Evolutionary conservation across 2,329 filamentous ascomycete genomes (phyloP).

Genomic region (Neofusicoccum parvum): DNA sequence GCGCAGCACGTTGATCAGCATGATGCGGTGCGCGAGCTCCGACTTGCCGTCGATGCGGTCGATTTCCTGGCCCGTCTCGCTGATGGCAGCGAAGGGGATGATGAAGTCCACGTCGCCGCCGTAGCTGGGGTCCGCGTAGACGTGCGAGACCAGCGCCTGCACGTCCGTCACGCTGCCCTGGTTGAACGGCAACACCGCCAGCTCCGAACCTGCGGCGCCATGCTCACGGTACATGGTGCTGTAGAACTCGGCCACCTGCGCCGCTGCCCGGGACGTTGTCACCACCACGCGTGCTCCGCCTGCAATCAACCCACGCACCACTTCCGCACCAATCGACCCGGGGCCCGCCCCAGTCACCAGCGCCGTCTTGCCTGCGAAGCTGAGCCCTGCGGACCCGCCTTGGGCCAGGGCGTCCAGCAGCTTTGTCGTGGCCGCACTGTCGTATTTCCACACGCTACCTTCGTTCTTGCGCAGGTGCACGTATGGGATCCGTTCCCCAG

Average conservation of each 20-base stretch:
- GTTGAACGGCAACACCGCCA: conserved; percentile 46
- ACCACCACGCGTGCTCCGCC: conserved; percentile 45
- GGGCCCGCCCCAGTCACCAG: conserved; percentile 43
- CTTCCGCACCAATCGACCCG: conserved; percentile 39
- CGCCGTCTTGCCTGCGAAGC: conserved; percentile 34
- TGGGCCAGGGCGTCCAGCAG: background rate
- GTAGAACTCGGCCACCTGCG: conserved; percentile 34
- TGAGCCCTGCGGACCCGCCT: background rate
- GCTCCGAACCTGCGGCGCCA: conserved; percentile 36
- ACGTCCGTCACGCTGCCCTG: conserved; percentile 45
- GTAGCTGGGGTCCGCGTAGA: conserved; percentile 37
- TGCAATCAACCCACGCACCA: conserved; percentile 35
- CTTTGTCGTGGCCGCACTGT: too few species aligned
- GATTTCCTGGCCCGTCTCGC: too few species aligned
- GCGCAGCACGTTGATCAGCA: too few species aligned
- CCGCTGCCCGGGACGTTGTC: conserved; percentile 41
- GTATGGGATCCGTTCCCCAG: too few species aligned
- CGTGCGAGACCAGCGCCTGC: conserved; percentile 40
- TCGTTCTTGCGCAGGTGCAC: too few species aligned
- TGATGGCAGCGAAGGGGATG: too few species aligned
- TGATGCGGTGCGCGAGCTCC: too few species aligned
- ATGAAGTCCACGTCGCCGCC: too few species aligned
- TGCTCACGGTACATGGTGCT: conserved; percentile 37
- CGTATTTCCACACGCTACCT: too few species aligned
- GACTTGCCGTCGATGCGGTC: too few species aligned